Conservation (phyloP, 2,329 filamentous ascomycete genomes). For the Penicillium janthinellum region DNA sequence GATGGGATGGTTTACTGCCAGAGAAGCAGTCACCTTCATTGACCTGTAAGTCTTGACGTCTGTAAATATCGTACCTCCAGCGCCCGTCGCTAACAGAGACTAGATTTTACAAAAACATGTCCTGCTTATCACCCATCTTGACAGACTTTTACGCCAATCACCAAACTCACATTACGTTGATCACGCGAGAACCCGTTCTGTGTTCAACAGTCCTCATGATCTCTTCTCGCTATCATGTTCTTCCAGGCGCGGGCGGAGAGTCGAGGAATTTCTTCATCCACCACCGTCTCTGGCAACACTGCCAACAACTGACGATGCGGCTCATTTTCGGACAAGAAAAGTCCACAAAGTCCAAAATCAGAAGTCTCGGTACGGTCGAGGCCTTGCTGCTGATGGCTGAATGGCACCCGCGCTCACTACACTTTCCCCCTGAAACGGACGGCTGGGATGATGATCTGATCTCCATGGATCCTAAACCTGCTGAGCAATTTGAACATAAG, state of each 20-base stretch:
- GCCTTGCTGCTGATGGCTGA: slow-evolving; percentile 57
- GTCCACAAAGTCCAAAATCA: slow-evolving; percentile 51
- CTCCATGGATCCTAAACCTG: slow-evolving; percentile 42
- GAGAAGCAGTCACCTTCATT: slow-evolving; percentile 56
- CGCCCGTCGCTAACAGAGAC: background rate
- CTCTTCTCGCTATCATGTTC: slow-evolving; percentile 54
- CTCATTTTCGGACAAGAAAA: slow-evolving; percentile 59
- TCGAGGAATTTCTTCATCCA: slow-evolving; percentile 58
- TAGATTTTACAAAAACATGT: slow-evolving; percentile 55
- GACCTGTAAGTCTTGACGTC: slow-evolving; percentile 43
- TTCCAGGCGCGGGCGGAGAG: slow-evolving; percentile 47
- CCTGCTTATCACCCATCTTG: slow-evolving; percentile 54
- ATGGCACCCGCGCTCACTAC: slow-evolving; percentile 59
- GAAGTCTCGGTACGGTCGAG: slow-evolving; percentile 57
- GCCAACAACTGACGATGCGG: slow-evolving; percentile 55
- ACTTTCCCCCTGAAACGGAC: slow-evolving; percentile 56
- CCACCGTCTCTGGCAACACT: slow-evolving; percentile 57
- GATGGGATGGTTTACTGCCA: slow-evolving; percentile 59
- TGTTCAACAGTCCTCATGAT: slow-evolving; percentile 59
- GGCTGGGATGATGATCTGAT: slow-evolving; percentile 59
- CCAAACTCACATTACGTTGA: slow-evolving; percentile 50
- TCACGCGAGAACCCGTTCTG: slow-evolving; percentile 55
- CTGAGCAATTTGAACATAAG: slow-evolving; percentile 31
- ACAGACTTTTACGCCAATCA: slow-evolving; percentile 54
- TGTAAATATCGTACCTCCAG: background rate